Base-by-base conservation (phyloP, 306 rosid genomes). In the Quercus dentata region DNA sequence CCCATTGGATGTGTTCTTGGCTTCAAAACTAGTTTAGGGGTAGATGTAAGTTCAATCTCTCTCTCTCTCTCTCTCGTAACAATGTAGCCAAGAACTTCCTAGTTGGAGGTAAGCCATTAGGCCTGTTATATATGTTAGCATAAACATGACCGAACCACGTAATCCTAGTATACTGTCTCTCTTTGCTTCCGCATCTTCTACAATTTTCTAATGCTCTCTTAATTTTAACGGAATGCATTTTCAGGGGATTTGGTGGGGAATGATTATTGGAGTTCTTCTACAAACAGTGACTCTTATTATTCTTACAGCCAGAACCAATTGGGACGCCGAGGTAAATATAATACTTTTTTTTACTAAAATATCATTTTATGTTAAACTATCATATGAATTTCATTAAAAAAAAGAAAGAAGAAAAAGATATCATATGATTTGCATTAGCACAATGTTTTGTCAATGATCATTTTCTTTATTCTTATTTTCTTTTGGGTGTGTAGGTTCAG, bases 181-280 rank as follows among this genome's bases (percentile, higher is more conserved):
- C 17, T 3, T 49, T 10, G 54, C 54, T 10, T 49, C 54, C 5
- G 5, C 5, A 10, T 49, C 5, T 49, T 3, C 54, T 10, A 49
- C 17, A 49, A 49, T 41, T 41, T 41, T 41, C 46, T 41, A 41
- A 11, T 18, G 6, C 27, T 56, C 10, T 51, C 31, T 33, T 71
- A 14, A 52, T n/a, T 68, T 4, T 18, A 17, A 25, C 7, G 19
- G 11, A 49, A 55, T 41, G 67, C 46, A 17, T 59, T 56, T 74
- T 25, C 74, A 89, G 94, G 97, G 92, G 4, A 92, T 90, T 4
- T 90, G 92, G 92, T 91, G 96, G 96, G 93, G 93, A 3, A 85
- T 90, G 94, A 79, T 92, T 72, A 75, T 88, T 72, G 97, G 92
- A 80, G 94, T 92, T 76, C 44, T 85, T 77, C n/a, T 85, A 59